Percentiles rank a stretch among this genome's conserved stretches.
These are phyloP conservation scores for Symbiodinium pilosum DNA, from an alignment of 73 alveolate genomes.

Conservation along the genomic window DNA sequence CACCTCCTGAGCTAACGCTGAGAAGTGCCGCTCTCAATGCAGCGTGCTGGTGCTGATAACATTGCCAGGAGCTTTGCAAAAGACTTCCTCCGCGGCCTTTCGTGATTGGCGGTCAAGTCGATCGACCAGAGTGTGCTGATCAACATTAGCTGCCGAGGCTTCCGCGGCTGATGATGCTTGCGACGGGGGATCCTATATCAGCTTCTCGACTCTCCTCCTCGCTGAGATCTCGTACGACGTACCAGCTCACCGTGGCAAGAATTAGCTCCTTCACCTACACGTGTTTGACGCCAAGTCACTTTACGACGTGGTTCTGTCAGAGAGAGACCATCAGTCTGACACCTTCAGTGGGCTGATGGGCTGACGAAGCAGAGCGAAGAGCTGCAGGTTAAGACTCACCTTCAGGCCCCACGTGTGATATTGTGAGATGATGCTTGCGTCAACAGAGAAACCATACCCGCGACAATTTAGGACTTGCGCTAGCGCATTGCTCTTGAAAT, in stretches of 20 bases:
- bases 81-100: background rate
- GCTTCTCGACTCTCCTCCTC: background rate
- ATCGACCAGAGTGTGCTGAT: background rate
- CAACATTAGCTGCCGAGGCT: background rate
- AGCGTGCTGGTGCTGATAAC: background rate
- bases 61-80: background rate
- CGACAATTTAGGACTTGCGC: too few species aligned
- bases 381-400: background rate
- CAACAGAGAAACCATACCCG: too few species aligned
- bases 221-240: background rate
- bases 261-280: background rate
- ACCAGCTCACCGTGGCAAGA: background rate
- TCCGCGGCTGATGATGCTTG: background rate
- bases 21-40: background rate
- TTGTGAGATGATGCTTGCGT: too few species aligned
- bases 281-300: conserved; percentile 10
- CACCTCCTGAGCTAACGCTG: conserved; percentile 19
- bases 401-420: background rate
- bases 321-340: background rate
- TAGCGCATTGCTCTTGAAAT: too few species aligned
- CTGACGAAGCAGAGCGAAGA: background rate
- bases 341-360: conserved; percentile 20
- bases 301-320: background rate
- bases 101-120: background rate
- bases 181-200: background rate